Percentiles rank a stretch among this genome's conserved stretches.
Conservation (phyloP, 2,329 filamentous ascomycete genomes). For the Curvularia verruculosa region DNA sequence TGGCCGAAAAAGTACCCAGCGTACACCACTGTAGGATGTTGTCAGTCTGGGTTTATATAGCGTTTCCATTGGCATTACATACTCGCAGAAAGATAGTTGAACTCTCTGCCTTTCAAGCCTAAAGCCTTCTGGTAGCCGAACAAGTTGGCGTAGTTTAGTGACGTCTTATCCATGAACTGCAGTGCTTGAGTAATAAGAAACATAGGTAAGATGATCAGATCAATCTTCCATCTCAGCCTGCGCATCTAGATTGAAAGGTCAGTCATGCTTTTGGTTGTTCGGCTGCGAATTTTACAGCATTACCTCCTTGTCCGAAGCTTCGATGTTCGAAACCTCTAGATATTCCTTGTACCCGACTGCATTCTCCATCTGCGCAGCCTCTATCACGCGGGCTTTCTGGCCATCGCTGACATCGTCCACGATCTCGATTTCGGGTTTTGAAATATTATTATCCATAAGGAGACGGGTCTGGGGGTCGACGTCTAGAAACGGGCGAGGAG, state of each 20-base stretch:
- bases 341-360: constrained; percentile 30
- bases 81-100: constrained; percentile 47
- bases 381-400: not conserved
- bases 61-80: not conserved
- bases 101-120: constrained; percentile 41
- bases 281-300: not conserved
- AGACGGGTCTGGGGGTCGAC: not conserved
- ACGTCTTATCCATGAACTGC: constrained; percentile 34
- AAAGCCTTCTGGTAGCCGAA: constrained; percentile 48
- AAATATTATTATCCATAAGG: not conserved
- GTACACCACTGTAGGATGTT: constrained; percentile 37
- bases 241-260: constrained; percentile 6
- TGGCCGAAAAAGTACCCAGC: constrained; percentile 52
- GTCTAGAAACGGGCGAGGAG: not conserved
- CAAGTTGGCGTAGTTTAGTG: constrained; percentile 38
- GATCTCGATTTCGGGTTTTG: not conserved
- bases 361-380: constrained; percentile 6
- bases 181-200: constrained; percentile 31
- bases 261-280: not conserved
- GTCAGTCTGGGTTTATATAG: not conserved
- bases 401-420: not conserved
- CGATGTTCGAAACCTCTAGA: constrained; percentile 17
- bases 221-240: constrained; percentile 30
- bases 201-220: constrained; percentile 32
- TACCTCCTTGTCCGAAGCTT: constrained; percentile 19